Percentiles rank a stretch among this genome's conserved stretches.
Evolutionary conservation across 179 eudicot genomes (phyloP).

Genomic region (Beta macrorhiza): DNA sequence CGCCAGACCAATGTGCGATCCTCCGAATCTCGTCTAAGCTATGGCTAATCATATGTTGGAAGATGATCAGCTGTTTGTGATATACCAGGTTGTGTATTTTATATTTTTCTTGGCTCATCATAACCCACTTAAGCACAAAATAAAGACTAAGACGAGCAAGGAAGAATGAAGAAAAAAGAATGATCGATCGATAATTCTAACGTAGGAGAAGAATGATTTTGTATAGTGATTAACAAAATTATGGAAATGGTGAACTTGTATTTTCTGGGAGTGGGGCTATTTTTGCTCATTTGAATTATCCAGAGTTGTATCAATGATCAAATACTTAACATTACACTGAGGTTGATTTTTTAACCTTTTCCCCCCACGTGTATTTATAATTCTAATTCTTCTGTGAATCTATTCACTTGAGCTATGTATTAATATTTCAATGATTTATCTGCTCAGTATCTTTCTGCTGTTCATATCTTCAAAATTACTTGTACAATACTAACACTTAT

Average conservation of each 20-base stretch:
- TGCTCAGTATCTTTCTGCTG: neutral
- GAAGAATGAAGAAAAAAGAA: constrained; percentile 12
- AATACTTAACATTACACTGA: constrained; percentile 8
- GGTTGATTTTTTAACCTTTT: constrained; percentile 15
- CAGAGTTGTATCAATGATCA: constrained; percentile 24
- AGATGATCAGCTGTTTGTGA: constrained; percentile 6
- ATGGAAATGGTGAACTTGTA: constrained; percentile 28
- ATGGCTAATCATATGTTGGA: constrained; percentile 43
- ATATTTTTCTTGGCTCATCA: constrained; percentile 29
- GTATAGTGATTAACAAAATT: constrained; percentile 33
- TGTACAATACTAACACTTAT: constrained; percentile 11
- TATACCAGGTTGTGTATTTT: constrained; percentile 24
- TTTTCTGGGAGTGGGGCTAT: constrained; percentile 19
- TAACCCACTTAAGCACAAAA: constrained; percentile 13
- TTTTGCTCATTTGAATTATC: constrained; percentile 18
- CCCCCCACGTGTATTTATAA: constrained; percentile 1
- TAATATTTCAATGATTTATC: neutral
- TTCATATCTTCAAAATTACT: neutral
- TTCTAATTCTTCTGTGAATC: constrained; percentile 9
- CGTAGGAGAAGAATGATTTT: constrained; percentile 34
- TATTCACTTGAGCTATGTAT: constrained; percentile 4
- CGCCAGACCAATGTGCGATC: constrained; percentile 68
- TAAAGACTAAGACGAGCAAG: neutral
- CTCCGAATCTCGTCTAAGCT: constrained; percentile 73
- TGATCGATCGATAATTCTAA: constrained; percentile 26